Conservation (phyloP, 352 stramenopile species). For the Phytopythium litorale region DNA sequence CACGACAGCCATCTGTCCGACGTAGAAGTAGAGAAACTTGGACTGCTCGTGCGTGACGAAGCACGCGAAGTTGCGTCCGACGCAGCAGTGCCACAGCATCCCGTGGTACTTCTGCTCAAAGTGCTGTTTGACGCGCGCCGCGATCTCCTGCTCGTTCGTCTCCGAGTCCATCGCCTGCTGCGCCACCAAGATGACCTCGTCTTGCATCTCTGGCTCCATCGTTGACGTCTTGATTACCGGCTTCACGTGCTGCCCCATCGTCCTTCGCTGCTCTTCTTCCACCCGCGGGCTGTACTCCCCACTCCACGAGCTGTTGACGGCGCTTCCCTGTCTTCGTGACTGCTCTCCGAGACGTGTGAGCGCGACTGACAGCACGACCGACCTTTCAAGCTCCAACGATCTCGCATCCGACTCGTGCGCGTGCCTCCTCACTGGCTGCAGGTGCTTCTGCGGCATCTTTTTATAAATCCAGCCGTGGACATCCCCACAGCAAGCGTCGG, state of each 20-base stretch:
- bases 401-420: neutral
- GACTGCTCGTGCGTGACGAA: constrained; percentile 93
- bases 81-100: constrained; percentile 93
- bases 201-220: constrained; percentile 83
- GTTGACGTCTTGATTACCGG: constrained; percentile 86
- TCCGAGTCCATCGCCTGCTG: constrained; percentile 80
- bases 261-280: neutral
- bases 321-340: neutral
- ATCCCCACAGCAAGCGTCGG: neutral
- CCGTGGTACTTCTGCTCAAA: constrained; percentile 93
- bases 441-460: neutral
- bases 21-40: constrained; percentile 97
- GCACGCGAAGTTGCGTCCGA: constrained; percentile 92
- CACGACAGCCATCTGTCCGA: constrained; percentile 92
- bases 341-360: neutral
- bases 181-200: constrained; percentile 77
- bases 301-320: neutral
- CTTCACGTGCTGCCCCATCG: constrained; percentile 66
- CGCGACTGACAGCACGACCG: neutral
- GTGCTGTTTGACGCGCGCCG: constrained; percentile 88
- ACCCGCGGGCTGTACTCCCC: neutral
- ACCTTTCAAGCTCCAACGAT: constrained; percentile 7
- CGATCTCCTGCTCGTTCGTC: constrained; percentile 87
- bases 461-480: neutral
- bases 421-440: neutral